A percentile compares a stretch with the other conserved stretches of the same genome.
These are phyloP conservation scores for Leccinum aurantiacum DNA, from an alignment of 768 basidiomycete species.

Conservation along the genomic window DNA sequence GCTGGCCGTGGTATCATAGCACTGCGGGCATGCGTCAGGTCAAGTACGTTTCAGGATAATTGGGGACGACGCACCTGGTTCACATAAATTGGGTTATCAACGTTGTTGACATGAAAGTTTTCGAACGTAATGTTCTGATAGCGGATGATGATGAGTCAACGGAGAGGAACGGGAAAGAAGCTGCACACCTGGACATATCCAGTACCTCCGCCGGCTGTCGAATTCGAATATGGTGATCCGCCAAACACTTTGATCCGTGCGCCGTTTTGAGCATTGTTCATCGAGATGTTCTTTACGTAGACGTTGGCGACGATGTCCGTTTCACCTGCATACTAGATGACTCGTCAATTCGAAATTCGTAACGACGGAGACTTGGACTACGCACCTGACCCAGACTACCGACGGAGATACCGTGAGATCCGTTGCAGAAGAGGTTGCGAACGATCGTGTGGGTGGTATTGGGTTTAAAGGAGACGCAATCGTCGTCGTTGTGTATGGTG, in stretches of 20 bases:
- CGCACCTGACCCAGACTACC: slow-evolving; percentile 45
- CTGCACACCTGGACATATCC: slow-evolving; percentile 39
- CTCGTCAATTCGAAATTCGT: not conserved
- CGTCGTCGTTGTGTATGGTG: slow-evolving; percentile 43
- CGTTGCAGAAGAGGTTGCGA: slow-evolving; percentile 43
- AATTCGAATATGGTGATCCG: slow-evolving; percentile 40
- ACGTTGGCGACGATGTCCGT: slow-evolving; percentile 48
- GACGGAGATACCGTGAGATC: slow-evolving; percentile 43
- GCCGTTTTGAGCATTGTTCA: slow-evolving; percentile 48
- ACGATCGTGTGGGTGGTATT: slow-evolving; percentile 42
- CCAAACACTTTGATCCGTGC: slow-evolving; percentile 55
- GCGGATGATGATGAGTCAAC: not conserved
- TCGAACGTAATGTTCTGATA: slow-evolving; percentile 26
- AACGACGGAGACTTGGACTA: not conserved
- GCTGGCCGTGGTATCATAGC: slow-evolving; percentile 35
- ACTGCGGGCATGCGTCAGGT: slow-evolving; percentile 24
- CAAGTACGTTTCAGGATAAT: not conserved
- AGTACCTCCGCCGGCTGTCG: slow-evolving; percentile 42
- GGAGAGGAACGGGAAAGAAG: not conserved
- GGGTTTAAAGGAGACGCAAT: slow-evolving; percentile 33
- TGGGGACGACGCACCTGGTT: slow-evolving; percentile 28
- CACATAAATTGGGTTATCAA: slow-evolving; percentile 44
- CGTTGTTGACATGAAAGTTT: slow-evolving; percentile 34
- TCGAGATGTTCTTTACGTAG: slow-evolving; percentile 41
- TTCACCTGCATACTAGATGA: slow-evolving; percentile 35